Base-by-base conservation (phyloP, 768 basidiomycete genomes). In the Hericium coralloides region DNA sequence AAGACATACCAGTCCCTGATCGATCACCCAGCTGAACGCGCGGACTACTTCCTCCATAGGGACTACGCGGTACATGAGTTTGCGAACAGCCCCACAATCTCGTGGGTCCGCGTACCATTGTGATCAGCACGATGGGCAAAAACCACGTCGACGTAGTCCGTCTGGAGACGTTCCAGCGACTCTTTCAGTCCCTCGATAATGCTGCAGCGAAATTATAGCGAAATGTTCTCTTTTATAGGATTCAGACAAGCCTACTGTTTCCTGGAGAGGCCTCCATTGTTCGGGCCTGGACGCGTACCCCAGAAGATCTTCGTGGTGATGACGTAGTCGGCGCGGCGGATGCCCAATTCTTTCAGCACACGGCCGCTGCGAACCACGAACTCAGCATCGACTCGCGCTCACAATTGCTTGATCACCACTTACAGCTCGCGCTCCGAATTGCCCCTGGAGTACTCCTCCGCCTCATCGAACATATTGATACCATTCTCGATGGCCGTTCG, bases 221-320 rank as follows among this genome's bases (percentile, higher is more conserved):
- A 22, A n/a, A 41, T 41, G 9, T n/a, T n/a, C n/a, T n/a, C n/a
- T n/a, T 31, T 9, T 31, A 9, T 31, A 31, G 31, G 31, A 9
- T 9, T 52, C 3, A n/a, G 17, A 18, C 38, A 20, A 9, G 60
- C 69, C 25, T 1, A 65, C 70, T 70, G 68, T 55, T 67, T 68
- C 53, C 67, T 67, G 12, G 69, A 74, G 5, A 74, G 56, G 57
- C 71, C 73, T 10, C 60, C 25, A 38, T 64, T 72, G 50, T 77
- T 78, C 12, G 76, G 79, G 55, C 78, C 79, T 14, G 66, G 63
- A 38, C 75, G 68, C 22, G 77, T 76, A 26, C 82, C 82, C 60
- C 81, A 82, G 72, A 76, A 84, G 60, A 83, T 38, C 60, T 83
- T 83, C 60, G 81, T 83, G 26, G 79, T 74, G 60, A 84, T 70